phyloP scores from a whole-genome alignment of 768 basidiomycete species.

The Suillus bovinus region DNA sequence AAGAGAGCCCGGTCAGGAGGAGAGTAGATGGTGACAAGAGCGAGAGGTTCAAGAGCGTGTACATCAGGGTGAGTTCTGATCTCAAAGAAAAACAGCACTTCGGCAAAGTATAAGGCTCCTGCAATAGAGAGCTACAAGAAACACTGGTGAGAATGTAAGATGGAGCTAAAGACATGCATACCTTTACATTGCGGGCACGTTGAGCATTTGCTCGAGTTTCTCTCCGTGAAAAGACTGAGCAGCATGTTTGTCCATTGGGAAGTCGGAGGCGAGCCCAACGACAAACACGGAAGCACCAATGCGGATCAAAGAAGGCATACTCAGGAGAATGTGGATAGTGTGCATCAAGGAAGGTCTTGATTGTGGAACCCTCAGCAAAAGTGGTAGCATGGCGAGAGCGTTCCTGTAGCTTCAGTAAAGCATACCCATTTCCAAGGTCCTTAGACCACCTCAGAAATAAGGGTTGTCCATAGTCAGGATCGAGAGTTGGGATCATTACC shows the following conservation, averaged over 20 bases:
- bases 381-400: not conserved
- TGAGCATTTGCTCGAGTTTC: slow-evolving; percentile 12
- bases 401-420: not conserved
- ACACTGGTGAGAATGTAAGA: too few species aligned
- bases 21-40: slow-evolving; percentile 23
- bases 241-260: slow-evolving; percentile 23
- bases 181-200: slow-evolving; percentile 15
- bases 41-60: slow-evolving; percentile 10
- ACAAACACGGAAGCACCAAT: not conserved
- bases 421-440: slow-evolving; percentile 13
- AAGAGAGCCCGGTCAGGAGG: slow-evolving; percentile 21
- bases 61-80: too few species aligned
- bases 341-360: not conserved
- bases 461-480: not conserved
- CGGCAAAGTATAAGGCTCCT: not conserved
- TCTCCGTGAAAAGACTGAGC: slow-evolving; percentile 13
- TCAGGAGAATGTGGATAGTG: slow-evolving; percentile 3
- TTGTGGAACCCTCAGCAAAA: not conserved
- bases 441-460: slow-evolving; percentile 8
- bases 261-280: slow-evolving; percentile 23
- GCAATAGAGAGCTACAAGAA: not conserved
- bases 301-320: not conserved
- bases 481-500: slow-evolving; percentile 11
- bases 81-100: not conserved
- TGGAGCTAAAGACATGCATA: not conserved